Evolutionary conservation across 139 green algal genomes (phyloP), one percentile per base, ranked within the genome.

Genomic region (Chlorella sp.): DNA sequence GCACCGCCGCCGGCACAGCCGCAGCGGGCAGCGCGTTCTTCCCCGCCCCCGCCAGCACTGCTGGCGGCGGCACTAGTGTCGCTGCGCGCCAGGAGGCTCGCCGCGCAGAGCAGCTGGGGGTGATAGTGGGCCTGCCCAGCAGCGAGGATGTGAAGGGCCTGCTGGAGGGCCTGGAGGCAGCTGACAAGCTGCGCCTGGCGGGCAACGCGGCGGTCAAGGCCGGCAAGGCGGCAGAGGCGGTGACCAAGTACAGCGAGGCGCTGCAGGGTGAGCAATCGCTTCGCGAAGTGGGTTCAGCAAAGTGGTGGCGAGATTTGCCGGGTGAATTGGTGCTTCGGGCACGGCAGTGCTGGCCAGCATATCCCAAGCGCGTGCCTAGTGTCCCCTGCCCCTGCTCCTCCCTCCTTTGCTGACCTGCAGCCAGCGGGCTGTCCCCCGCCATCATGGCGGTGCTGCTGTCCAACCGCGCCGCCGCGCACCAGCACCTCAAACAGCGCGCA

Each of bases 401-500:
- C 71, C 11, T 3, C 41, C 15, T n/a, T 63, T 21, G 7, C 71
- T 44, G 0, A 11, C 79, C 94, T 32, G 51, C 74, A 9, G 41
- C 80, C 20, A 82, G 82, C 55, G 72, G 64, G 5, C 87, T 85
- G 5, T 89, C 87, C 3, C 75, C 87, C 2, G 76, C 74, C 11
- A 93, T 93, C 75, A 91, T 93, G 2, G 93, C 94, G 17, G 87
- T 98, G 80, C 89, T 98, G 89, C 88, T 95, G 80, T 85, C 87
- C 89, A 98, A 97, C 92, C 86, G 95, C 11, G 95, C 94, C 0
- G 95, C 95, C 5, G 94, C 92, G n/a, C 69, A 93, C 68, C 89
- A 95, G 85, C 83, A 69, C 21, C 41, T 91, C 17, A 67, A 64
- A 64, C 74, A 89, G 57, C 60, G 56, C 13, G 76, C 76, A 1